Conservation (phyloP, 306 rosid genomes). For the Dalbergia oliveri region DNA sequence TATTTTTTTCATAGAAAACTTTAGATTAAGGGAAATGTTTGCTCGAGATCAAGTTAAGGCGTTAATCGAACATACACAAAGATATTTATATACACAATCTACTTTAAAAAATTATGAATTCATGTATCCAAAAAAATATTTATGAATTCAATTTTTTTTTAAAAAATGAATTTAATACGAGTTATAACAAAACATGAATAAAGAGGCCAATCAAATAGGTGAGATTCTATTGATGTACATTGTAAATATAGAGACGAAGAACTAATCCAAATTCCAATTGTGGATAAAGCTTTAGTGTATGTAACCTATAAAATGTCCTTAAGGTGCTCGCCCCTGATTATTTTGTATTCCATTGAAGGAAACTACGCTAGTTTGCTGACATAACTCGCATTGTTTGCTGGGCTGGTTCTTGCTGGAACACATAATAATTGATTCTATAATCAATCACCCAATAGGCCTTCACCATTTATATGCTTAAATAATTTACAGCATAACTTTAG, state of each 20-base stretch:
- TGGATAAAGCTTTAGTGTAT: slow-evolving; percentile 1
- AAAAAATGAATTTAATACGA: too few relatives aligned
- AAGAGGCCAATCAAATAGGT: neutral
- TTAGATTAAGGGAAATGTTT: too few relatives aligned
- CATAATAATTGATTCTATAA: slow-evolving; percentile 41
- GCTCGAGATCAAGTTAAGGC: too few relatives aligned
- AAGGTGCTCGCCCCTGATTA: neutral
- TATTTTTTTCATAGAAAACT: too few relatives aligned
- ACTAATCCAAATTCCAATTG: slow-evolving; percentile 15
- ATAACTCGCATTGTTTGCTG: slow-evolving; percentile 43
- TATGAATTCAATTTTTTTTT: too few relatives aligned
- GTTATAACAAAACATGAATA: neutral
- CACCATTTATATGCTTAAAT: slow-evolving; percentile 40
- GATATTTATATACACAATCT: too few relatives aligned
- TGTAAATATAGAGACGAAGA: neutral
- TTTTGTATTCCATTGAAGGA: slow-evolving; percentile 37
- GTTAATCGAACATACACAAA: too few relatives aligned
- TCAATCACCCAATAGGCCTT: slow-evolving; percentile 43
- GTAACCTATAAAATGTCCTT: neutral
- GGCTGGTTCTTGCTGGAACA: slow-evolving; percentile 67
- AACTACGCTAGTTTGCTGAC: slow-evolving; percentile 45
- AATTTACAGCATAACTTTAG: slow-evolving; percentile 59
- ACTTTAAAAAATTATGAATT: too few relatives aligned
- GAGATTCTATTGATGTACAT: neutral
- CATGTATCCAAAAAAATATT: too few relatives aligned